phyloP scores from a whole-genome alignment of 2,329 filamentous ascomycete genomes.

The Trichophyton rubrum region DNA sequence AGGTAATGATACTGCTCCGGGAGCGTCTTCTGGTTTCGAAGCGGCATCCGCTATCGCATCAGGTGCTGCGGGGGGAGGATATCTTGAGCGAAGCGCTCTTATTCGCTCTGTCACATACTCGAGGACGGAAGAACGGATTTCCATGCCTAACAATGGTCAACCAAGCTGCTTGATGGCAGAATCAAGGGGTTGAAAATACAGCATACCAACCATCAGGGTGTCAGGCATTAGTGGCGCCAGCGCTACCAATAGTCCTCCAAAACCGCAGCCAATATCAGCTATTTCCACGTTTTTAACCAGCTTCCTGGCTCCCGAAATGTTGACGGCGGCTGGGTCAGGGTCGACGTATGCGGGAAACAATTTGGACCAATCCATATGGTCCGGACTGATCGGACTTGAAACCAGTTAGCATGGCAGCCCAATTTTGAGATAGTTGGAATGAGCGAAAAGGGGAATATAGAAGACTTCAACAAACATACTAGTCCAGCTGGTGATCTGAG shows the following conservation, averaged over 20 bases:
- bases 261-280: slow-evolving; percentile 94
- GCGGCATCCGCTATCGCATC: slow-evolving; percentile 3
- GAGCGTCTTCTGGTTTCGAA: neutral
- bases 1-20: neutral
- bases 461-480: slow-evolving; percentile 46
- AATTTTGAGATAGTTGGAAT: neutral
- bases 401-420: slow-evolving; percentile 4
- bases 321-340: slow-evolving; percentile 24
- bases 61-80: slow-evolving; percentile 22
- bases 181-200: neutral
- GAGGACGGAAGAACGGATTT: slow-evolving; percentile 82
- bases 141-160: slow-evolving; percentile 51
- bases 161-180: too few species aligned
- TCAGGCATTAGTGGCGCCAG: slow-evolving; percentile 70
- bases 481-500: slow-evolving; percentile 78
- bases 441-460: neutral
- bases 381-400: slow-evolving; percentile 60
- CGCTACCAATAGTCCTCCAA: slow-evolving; percentile 79
- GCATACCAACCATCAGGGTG: slow-evolving; percentile 65
- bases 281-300: slow-evolving; percentile 67
- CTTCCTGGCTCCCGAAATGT: slow-evolving; percentile 23
- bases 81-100: slow-evolving; percentile 54
- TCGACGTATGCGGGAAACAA: slow-evolving; percentile 65
- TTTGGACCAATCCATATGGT: slow-evolving; percentile 79
- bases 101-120: slow-evolving; percentile 85